phyloP scores from a whole-genome alignment of 305 asterid species.

The Fraxinus nigra region DNA sequence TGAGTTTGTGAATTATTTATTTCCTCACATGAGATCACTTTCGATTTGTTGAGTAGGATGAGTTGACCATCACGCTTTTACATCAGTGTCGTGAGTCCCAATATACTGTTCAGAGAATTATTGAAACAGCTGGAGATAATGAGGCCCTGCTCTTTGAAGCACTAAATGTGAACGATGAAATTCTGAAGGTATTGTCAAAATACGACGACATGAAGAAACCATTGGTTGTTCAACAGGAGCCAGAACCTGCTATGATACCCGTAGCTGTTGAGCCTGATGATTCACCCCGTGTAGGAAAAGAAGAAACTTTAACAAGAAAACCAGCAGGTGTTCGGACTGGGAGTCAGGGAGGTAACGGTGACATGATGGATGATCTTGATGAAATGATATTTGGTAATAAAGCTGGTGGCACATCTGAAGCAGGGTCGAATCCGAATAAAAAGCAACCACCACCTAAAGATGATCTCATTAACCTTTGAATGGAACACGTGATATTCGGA shows the following conservation, averaged over 20 bases:
- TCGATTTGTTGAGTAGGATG: constrained; percentile 57
- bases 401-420: constrained; percentile 56
- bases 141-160: constrained; percentile 99
- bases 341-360: constrained; percentile 61
- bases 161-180: constrained; percentile 83
- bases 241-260: constrained; percentile 92
- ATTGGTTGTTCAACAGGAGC: constrained; percentile 48
- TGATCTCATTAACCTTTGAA: constrained; percentile 77
- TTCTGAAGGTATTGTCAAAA: constrained; percentile 74
- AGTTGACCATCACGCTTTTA: constrained; percentile 67
- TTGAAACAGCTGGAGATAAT: constrained; percentile 80
- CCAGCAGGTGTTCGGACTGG: constrained; percentile 45
- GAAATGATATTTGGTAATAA: constrained; percentile 97
- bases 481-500: not conserved
- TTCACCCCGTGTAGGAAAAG: constrained; percentile 63
- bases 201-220: constrained; percentile 76
- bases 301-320: constrained; percentile 63
- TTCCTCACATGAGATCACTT: constrained; percentile 2
- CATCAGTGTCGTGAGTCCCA: constrained; percentile 85
- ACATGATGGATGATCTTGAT: constrained; percentile 95
- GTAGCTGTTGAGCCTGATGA: constrained; percentile 88
- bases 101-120: constrained; percentile 72
- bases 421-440: constrained; percentile 54
- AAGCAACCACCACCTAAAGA: constrained; percentile 61
- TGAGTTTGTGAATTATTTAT: not conserved